phyloP scores from a whole-genome alignment of 495 filamentous ascomycete species.

The Chaetomium cochliodes region DNA sequence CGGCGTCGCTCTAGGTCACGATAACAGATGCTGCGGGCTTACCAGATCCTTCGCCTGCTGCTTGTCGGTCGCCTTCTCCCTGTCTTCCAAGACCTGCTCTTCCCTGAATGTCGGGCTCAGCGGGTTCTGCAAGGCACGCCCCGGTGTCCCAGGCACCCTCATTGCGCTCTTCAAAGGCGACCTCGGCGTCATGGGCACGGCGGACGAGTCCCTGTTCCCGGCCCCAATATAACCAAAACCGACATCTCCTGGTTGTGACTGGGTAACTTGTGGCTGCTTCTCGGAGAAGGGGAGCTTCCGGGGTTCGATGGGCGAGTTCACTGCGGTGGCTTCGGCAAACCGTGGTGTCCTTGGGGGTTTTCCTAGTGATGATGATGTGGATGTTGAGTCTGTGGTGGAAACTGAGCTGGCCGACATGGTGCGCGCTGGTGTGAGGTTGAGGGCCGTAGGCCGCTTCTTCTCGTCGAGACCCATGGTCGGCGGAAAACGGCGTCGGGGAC shows the following conservation, averaged over 20 bases:
- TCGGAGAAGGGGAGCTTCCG: conserved; percentile 65
- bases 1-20: neutral
- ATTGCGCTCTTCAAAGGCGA: conserved; percentile 83
- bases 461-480: conserved; percentile 38
- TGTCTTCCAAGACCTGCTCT: conserved; percentile 77
- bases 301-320: conserved; percentile 77
- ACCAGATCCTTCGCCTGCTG: conserved; percentile 83
- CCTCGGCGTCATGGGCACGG: conserved; percentile 61
- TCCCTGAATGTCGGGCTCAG: conserved; percentile 87
- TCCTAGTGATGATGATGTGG: conserved; percentile 57
- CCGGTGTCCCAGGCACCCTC: conserved; percentile 77
- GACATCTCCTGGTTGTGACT: conserved; percentile 74
- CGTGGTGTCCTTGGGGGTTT: conserved; percentile 78
- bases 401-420: conserved; percentile 52
- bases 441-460: conserved; percentile 52
- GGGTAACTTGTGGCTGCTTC: conserved; percentile 52
- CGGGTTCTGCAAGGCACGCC: conserved; percentile 59
- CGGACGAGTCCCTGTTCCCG: conserved; percentile 49
- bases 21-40: conserved; percentile 36
- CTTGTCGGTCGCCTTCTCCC: conserved; percentile 74
- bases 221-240: conserved; percentile 86
- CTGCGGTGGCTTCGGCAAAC: conserved; percentile 86
- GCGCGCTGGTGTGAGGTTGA: conserved; percentile 47
- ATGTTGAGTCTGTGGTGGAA: conserved; percentile 55
- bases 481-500: conserved; percentile 29